These are phyloP conservation scores for Musa beccarii DNA, from an alignment of 176 grass and related monocot genomes.

Conservation along the genomic window DNA sequence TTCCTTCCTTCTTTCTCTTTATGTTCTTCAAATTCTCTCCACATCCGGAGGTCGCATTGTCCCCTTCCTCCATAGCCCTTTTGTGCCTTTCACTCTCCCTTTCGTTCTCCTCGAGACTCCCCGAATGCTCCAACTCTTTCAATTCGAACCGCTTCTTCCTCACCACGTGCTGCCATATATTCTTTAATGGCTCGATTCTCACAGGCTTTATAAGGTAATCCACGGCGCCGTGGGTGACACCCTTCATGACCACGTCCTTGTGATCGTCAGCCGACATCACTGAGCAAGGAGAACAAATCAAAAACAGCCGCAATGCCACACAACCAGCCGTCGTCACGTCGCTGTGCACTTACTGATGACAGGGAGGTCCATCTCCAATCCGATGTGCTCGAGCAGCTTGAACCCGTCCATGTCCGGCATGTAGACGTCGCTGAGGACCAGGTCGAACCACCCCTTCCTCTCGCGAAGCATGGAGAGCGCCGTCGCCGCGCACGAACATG, in stretches of 20 bases:
- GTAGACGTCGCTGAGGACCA: slow-evolving; percentile 18
- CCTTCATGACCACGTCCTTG: slow-evolving; percentile 11
- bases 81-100: slow-evolving; percentile 6
- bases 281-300: background rate
- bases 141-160: background rate
- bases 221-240: background rate
- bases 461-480: slow-evolving; percentile 8
- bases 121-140: slow-evolving; percentile 1
- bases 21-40: background rate
- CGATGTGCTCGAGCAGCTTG: slow-evolving; percentile 15
- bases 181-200: slow-evolving; percentile 5
- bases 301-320: background rate
- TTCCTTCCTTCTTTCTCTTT: slow-evolving; percentile 3
- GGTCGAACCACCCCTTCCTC: slow-evolving; percentile 3
- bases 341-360: slow-evolving; percentile 16
- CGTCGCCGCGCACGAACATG: background rate
- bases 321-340: background rate
- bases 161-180: slow-evolving; percentile 15
- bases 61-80: background rate
- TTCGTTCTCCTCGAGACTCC: background rate
- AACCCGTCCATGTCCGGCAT: slow-evolving; percentile 21
- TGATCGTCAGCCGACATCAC: slow-evolving; percentile 15
- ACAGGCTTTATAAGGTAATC: slow-evolving; percentile 20
- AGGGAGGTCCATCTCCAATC: slow-evolving; percentile 18
- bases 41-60: background rate